These are phyloP conservation scores for Cystofilobasidium capitatum DNA, from an alignment of 768 basidiomycete species.

Conservation along the genomic window DNA sequence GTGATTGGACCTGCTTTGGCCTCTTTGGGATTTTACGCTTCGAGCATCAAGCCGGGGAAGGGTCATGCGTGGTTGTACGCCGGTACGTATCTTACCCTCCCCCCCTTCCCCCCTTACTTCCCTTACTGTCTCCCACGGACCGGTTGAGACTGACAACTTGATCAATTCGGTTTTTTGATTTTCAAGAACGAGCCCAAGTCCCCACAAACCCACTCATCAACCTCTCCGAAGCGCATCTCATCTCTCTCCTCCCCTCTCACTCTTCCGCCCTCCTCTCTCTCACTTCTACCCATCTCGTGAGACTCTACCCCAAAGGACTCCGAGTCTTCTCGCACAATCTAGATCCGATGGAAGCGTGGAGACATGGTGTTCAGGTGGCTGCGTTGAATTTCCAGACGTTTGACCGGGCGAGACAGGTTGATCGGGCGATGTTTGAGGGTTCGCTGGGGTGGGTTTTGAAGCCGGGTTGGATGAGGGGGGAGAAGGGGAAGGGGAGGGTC, in stretches of 20 bases:
- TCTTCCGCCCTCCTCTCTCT: not conserved
- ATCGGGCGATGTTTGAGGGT: slow-evolving; percentile 56
- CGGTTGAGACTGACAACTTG: not conserved
- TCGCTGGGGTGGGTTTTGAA: slow-evolving; percentile 51
- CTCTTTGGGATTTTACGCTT: slow-evolving; percentile 4
- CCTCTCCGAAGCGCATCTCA: slow-evolving; percentile 49
- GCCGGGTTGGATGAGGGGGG: slow-evolving; percentile 35
- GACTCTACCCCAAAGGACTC: slow-evolving; percentile 13
- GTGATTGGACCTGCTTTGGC: not conserved
- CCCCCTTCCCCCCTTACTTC: not conserved
- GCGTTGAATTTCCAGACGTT: slow-evolving; percentile 21
- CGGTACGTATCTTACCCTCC: not conserved
- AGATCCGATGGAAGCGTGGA: slow-evolving; percentile 21
- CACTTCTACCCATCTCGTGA: not conserved
- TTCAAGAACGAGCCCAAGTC: not conserved
- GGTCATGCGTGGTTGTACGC: slow-evolving; percentile 12
- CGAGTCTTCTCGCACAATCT: slow-evolving; percentile 21
- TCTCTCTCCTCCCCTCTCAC: slow-evolving; percentile 38
- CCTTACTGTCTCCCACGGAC: not conserved
- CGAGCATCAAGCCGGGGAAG: slow-evolving; percentile 14
- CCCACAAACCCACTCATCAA: slow-evolving; percentile 50
- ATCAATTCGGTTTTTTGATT: not conserved
- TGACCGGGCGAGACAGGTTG: slow-evolving; percentile 47
- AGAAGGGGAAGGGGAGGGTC: not conserved
- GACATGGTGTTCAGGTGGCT: slow-evolving; percentile 21